phyloP scores from a whole-genome alignment of 2,329 filamentous ascomycete species.

The Lachnellula cervina region DNA sequence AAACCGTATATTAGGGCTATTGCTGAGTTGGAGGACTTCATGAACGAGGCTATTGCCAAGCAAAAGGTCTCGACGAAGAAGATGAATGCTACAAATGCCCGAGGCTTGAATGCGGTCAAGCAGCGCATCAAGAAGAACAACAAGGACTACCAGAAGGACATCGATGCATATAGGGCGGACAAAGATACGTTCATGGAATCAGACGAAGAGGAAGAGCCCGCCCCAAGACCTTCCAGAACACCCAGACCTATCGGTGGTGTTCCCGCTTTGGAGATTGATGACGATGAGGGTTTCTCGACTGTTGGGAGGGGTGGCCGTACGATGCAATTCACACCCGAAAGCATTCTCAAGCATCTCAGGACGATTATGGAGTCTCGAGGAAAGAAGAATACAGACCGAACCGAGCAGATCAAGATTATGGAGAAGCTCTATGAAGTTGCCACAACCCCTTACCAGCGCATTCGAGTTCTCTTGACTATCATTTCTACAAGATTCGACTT shows the following conservation, averaged over 20 bases:
- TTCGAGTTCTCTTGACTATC: conserved; percentile 84
- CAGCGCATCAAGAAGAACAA: conserved; percentile 99
- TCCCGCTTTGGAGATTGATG: conserved; percentile 47
- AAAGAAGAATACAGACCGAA: conserved; percentile 96
- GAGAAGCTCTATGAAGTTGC: conserved; percentile 92
- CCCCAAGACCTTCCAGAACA: conserved; percentile 47
- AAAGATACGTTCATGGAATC: conserved; percentile 86
- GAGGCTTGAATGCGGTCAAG: conserved; percentile 93
- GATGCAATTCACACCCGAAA: conserved; percentile 90
- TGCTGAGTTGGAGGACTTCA: conserved; percentile 87
- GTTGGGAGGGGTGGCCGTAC: conserved; percentile 87
- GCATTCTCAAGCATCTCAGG: conserved; percentile 94
- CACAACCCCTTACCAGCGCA: conserved; percentile 84
- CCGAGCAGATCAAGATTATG: conserved; percentile 95
- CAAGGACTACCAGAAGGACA: conserved; percentile 84
- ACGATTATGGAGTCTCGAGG: conserved; percentile 92
- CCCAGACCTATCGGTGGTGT: conserved; percentile 44
- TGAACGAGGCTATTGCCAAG: conserved; percentile 91
- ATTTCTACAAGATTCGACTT: conserved; percentile 95
- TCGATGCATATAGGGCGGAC: conserved; percentile 80
- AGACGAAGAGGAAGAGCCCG: conserved; percentile 66
- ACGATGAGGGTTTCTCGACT: conserved; percentile 82
- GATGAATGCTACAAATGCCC: conserved; percentile 95
- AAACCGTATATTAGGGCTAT: conserved; percentile 92
- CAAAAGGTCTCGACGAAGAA: conserved; percentile 96